Conservation (phyloP, 345 rosid species). For the Ceriops tagal region DNA sequence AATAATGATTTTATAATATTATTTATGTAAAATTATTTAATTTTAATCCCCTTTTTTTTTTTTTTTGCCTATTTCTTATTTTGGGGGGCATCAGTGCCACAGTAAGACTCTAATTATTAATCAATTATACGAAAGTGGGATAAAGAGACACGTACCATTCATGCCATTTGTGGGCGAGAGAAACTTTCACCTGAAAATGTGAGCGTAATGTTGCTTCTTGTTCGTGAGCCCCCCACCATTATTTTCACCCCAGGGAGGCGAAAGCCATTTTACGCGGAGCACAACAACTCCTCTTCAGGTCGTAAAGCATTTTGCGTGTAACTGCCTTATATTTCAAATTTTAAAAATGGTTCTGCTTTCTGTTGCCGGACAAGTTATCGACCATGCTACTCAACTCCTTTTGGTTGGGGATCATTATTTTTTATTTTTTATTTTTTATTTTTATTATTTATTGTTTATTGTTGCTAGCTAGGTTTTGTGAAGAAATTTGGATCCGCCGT, state of each 20-base stretch:
- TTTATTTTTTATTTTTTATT: no score
- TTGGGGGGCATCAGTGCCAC: neutral
- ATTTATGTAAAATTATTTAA: no score
- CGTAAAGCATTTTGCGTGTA: neutral
- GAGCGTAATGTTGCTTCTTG: neutral
- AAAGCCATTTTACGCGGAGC: neutral
- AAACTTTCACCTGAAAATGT: slow-evolving; percentile 6
- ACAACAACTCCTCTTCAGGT: no score
- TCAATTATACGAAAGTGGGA: neutral
- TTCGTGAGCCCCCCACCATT: neutral
- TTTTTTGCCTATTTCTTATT: no score
- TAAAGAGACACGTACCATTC: neutral
- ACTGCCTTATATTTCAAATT: neutral
- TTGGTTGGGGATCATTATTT: no score
- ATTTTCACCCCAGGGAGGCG: neutral
- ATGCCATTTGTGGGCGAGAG: neutral
- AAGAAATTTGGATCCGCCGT: no score
- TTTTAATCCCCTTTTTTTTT: no score
- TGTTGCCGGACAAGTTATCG: no score
- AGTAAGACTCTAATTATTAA: neutral
- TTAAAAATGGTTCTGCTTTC: neutral
- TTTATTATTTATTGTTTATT: no score
- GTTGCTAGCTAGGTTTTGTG: no score
- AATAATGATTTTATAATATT: no score
- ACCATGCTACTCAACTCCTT: no score